phyloP scores from a whole-genome alignment of 2,329 filamentous ascomycete genomes.

The Cercospora citrullina region DNA sequence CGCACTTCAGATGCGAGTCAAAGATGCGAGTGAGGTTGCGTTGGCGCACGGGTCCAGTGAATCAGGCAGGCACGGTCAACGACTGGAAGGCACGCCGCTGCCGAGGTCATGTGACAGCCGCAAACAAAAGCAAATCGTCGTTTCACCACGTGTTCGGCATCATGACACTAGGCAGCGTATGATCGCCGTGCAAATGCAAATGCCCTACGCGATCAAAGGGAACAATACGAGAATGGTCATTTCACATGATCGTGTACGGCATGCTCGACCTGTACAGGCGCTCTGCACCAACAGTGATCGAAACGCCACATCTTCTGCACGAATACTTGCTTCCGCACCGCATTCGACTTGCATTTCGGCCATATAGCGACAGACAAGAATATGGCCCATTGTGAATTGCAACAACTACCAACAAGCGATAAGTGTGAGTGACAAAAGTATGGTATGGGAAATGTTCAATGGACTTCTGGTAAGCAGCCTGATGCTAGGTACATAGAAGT shows the following conservation, averaged over 20 bases:
- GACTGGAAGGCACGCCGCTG: not conserved
- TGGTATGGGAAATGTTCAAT: not conserved
- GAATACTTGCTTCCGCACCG: not conserved
- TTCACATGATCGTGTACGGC: not conserved
- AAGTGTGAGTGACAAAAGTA: not conserved
- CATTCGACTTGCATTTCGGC: not conserved
- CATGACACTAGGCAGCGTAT: not conserved
- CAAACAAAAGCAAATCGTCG: constrained; percentile 12
- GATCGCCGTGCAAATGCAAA: not conserved
- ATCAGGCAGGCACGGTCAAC: constrained; percentile 11
- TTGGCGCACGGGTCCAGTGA: constrained; percentile 1
- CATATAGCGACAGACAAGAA: not conserved
- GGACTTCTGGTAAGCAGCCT: not conserved
- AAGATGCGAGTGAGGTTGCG: constrained; percentile 14
- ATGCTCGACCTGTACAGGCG: not conserved
- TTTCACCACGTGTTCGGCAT: constrained; percentile 1
- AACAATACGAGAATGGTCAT: not conserved
- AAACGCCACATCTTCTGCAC: not conserved
- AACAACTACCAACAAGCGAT: not conserved
- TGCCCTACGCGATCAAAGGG: not conserved
- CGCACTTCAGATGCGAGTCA: constrained; percentile 8
- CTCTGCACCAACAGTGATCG: not conserved
- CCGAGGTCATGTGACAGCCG: constrained; percentile 2
- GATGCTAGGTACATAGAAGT: not conserved
- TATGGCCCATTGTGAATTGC: not conserved